Conservation (phyloP, 768 basidiomycete genomes). For the Tephrocybe sp. region DNA sequence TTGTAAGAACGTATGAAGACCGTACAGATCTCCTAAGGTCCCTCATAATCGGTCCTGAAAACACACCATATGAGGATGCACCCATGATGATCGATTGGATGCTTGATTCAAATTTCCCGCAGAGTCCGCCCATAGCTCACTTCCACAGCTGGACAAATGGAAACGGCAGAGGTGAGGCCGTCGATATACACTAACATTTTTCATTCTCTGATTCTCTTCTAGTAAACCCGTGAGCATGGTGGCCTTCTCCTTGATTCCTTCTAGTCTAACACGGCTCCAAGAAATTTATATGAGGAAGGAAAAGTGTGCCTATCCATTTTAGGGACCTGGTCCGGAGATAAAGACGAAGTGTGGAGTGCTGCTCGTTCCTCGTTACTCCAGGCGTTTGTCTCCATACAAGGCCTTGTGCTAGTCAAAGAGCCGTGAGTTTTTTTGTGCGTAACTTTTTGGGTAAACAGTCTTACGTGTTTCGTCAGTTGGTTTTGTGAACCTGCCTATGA, state of each 20-base stretch:
- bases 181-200: slow-evolving; percentile 7
- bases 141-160: slow-evolving; percentile 96
- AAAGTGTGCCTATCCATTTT: slow-evolving; percentile 92
- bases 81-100: slow-evolving; percentile 96
- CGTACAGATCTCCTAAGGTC: slow-evolving; percentile 82
- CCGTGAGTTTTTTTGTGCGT: slow-evolving; percentile 55
- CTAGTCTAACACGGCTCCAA: slow-evolving; percentile 22
- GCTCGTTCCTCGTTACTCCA: slow-evolving; percentile 84
- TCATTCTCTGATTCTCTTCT: slow-evolving; percentile 2
- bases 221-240: slow-evolving; percentile 69
- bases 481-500: slow-evolving; percentile 94
- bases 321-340: slow-evolving; percentile 91
- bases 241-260: background rate
- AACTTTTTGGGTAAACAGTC: slow-evolving; percentile 2
- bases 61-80: slow-evolving; percentile 93
- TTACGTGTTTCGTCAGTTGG: slow-evolving; percentile 46
- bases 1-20: slow-evolving; percentile 90
- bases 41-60: slow-evolving; percentile 89
- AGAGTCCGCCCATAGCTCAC: slow-evolving; percentile 80
- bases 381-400: slow-evolving; percentile 92
- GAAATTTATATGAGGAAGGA: slow-evolving; percentile 92
- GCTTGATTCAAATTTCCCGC: slow-evolving; percentile 81
- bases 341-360: slow-evolving; percentile 84
- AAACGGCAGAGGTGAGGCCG: slow-evolving; percentile 71
- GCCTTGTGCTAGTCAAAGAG: slow-evolving; percentile 87